Conservation (phyloP, 768 basidiomycete genomes). For the Boletales sp. region DNA sequence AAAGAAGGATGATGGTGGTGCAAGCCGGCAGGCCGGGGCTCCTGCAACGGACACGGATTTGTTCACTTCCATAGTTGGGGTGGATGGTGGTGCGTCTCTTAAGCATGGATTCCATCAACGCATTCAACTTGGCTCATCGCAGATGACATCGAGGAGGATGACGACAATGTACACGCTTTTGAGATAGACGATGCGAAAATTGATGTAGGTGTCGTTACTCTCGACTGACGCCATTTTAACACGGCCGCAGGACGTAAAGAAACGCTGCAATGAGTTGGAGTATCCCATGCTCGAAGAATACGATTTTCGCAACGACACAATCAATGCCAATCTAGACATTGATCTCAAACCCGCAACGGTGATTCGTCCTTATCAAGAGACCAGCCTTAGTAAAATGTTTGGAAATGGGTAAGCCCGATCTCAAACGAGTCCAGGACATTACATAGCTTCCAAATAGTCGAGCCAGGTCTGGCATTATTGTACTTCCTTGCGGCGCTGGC, state of each 20-base stretch:
- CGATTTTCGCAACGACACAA: constrained; percentile 95
- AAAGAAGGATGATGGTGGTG: constrained; percentile 57
- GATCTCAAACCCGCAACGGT: constrained; percentile 97
- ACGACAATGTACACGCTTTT: constrained; percentile 95
- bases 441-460: constrained; percentile 50
- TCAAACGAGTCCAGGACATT: not conserved
- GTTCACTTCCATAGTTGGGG: constrained; percentile 94
- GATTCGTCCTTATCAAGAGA: constrained; percentile 98
- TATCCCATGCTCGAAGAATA: constrained; percentile 99
- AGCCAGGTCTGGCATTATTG: constrained; percentile 96
- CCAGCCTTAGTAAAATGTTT: constrained; percentile 98
- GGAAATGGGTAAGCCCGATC: constrained; percentile 77
- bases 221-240: constrained; percentile 6
- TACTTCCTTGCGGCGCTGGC: constrained; percentile 96
- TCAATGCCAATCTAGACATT: constrained; percentile 96
- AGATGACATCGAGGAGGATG: constrained; percentile 98
- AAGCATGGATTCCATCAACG: not conserved
- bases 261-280: constrained; percentile 93
- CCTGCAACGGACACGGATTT: constrained; percentile 63
- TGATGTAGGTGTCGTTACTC: constrained; percentile 54
- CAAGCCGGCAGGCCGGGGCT: constrained; percentile 27
- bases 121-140: not conserved
- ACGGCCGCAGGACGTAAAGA: constrained; percentile 78
- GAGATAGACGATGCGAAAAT: constrained; percentile 94
- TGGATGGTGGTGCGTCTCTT: constrained; percentile 68